These are phyloP conservation scores for Steccherinum ochraceum DNA, from an alignment of 768 basidiomycete genomes.

Conservation along the genomic window DNA sequence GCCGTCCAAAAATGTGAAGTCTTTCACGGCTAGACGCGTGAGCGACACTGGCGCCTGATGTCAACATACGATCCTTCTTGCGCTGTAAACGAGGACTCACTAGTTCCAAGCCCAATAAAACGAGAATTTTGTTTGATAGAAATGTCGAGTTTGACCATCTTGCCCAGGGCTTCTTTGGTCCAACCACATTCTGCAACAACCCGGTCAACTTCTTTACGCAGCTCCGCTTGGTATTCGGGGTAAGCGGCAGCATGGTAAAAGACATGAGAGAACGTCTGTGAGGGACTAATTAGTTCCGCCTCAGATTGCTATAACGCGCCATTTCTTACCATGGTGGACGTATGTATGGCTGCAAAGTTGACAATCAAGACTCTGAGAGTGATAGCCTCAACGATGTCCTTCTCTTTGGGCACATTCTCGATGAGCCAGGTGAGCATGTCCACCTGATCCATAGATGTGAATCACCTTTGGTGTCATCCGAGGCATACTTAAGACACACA, in stretches of 20 bases:
- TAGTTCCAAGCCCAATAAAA: slow-evolving; percentile 11
- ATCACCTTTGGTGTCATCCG: slow-evolving; percentile 3
- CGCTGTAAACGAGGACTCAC: slow-evolving; percentile 6
- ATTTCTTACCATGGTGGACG: slow-evolving; percentile 18
- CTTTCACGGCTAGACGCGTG: slow-evolving; percentile 24
- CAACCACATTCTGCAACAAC: slow-evolving; percentile 24
- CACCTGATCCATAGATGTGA: too few species aligned
- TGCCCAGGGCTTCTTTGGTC: slow-evolving; percentile 22
- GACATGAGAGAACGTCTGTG: slow-evolving; percentile 20
- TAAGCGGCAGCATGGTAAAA: slow-evolving; percentile 24
- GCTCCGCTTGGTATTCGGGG: slow-evolving; percentile 18
- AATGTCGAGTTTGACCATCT: slow-evolving; percentile 27
- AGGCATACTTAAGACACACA: slow-evolving; percentile 15
- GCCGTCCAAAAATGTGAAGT: slow-evolving; percentile 39
- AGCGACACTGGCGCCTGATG: slow-evolving; percentile 17
- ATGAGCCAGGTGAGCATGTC: slow-evolving; percentile 29
- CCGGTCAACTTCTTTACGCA: slow-evolving; percentile 28
- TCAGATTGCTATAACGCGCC: not conserved
- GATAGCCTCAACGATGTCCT: slow-evolving; percentile 15
- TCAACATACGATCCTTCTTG: not conserved
- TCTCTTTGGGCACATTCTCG: slow-evolving; percentile 21
- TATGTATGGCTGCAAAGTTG: slow-evolving; percentile 31
- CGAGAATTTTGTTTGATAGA: slow-evolving; percentile 27
- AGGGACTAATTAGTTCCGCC: not conserved
- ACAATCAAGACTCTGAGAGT: slow-evolving; percentile 13